Base-by-base conservation (phyloP, 441 rosid genomes). In the Gossypium gossypioides region DNA sequence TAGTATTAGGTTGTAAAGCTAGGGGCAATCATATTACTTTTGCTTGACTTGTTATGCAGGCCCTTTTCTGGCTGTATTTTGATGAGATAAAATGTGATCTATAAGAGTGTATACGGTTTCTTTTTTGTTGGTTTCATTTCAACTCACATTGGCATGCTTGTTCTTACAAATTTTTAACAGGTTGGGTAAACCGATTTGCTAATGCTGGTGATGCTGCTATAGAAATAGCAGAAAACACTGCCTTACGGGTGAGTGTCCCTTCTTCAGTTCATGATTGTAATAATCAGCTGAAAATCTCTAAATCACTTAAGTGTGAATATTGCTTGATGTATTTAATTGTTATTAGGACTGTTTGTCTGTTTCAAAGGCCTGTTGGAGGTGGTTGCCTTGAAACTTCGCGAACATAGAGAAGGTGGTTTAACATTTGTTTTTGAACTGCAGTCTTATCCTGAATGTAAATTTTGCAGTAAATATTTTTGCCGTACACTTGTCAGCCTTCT, bases 111-210 rank as follows among this genome's bases (percentile, higher is more conserved):
- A 8, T 10, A 37, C 22, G 19, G 13, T 25, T 10, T 72, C 5
- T 44, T 58, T 63, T 60, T 63, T 29, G 25, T 24, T 22, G 16
- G 1, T 72, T n/a, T 54, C 9, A 56, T 51, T 40, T 18, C 55
- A 37, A 66, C 37, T 57, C 51, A 48, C 42, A 12, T n/a, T 69
- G 4, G 29, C 22, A 42, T 63, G 61, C 34, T 6, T 67, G 9
- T 55, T 75, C 52, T 59, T 63, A 37, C 71, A 50, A 51, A 55
- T 76, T 74, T 24, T 19, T 69, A 68, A 78, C 86, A 96, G 98
- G 92, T 82, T 96, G 99, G 99, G 93, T 91, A 54, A 96, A 92
- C 84, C 95, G 98, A 10, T 92, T 96, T 91, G 97, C 99, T 25
- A 81, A 91, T 77, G 97, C 98, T 65, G 99, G 98, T 18, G 98